Evolutionary conservation across 2,329 filamentous ascomycete genomes (phyloP).

Genomic region (Ophiosphaerella narmari): DNA sequence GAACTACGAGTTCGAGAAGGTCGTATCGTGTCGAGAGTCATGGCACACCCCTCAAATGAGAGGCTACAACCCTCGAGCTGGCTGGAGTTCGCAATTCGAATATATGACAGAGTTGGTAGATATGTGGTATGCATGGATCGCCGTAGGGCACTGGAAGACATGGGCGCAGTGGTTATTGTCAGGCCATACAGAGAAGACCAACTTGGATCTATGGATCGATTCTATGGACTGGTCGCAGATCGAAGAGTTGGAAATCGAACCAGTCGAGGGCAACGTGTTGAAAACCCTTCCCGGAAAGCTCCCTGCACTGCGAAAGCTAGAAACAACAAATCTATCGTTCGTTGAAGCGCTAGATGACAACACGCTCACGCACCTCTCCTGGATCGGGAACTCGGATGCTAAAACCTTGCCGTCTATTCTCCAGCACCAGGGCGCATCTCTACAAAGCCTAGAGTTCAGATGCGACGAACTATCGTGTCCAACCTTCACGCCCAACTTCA

Average conservation of each 20-base stretch:
- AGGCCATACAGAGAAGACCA: slow-evolving; percentile 7
- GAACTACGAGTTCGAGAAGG: slow-evolving; percentile 8
- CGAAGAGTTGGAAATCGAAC: slow-evolving; percentile 6
- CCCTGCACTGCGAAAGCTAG: slow-evolving; percentile 3
- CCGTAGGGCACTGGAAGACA: not conserved
- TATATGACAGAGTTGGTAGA: not conserved
- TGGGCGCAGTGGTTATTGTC: not conserved
- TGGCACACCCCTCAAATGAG: not conserved
- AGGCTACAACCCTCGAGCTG: not conserved
- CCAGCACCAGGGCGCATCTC: slow-evolving; percentile 11
- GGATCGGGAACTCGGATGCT: not conserved
- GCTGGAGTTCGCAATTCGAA: not conserved
- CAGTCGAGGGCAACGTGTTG: not conserved
- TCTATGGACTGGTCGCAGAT: slow-evolving; percentile 17
- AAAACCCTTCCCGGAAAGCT: not conserved
- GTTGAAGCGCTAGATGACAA: slow-evolving; percentile 7
- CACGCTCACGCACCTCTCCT: slow-evolving; percentile 9
- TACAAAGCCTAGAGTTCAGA: slow-evolving; percentile 9
- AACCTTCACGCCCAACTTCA: not conserved
- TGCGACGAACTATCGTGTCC: not conserved
- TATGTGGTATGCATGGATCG: not conserved
- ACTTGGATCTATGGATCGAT: slow-evolving; percentile 16
- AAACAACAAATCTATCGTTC: slow-evolving; percentile 7
- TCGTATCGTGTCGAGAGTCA: not conserved
- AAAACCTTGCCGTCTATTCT: slow-evolving; percentile 5